phyloP scores from a whole-genome alignment of 2,329 filamentous ascomycete genomes.

The Aspergillus aculeatus region DNA sequence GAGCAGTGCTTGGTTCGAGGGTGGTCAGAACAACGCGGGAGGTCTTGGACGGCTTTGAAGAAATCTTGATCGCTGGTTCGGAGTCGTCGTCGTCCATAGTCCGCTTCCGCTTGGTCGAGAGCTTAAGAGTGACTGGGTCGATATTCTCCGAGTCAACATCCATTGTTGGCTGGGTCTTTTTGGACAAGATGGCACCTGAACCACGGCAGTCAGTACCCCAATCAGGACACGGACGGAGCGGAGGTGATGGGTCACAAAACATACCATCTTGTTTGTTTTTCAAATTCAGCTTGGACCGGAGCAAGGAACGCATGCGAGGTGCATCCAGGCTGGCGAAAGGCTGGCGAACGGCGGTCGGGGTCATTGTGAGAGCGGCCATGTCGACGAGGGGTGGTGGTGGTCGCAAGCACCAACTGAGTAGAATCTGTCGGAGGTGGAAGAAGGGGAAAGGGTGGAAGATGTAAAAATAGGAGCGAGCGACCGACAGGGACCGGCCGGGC shows the following conservation, averaged over 20 bases:
- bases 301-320: slow-evolving; percentile 31
- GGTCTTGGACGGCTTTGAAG: slow-evolving; percentile 53
- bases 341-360: slow-evolving; percentile 31
- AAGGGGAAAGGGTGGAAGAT: not conserved
- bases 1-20: slow-evolving; percentile 21
- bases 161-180: slow-evolving; percentile 19
- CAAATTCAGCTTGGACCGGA: slow-evolving; percentile 33
- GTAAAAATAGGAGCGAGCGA: slow-evolving; percentile 1
- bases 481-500: not conserved
- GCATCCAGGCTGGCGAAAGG: slow-evolving; percentile 38
- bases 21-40: slow-evolving; percentile 39
- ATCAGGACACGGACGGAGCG: not conserved
- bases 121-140: slow-evolving; percentile 53
- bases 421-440: not conserved
- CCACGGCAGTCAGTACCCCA: slow-evolving; percentile 8
- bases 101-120: slow-evolving; percentile 49
- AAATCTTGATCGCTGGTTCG: slow-evolving; percentile 26
- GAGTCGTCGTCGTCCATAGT: slow-evolving; percentile 30
- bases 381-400: not conserved
- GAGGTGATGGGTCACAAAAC: slow-evolving; percentile 1
- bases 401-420: not conserved
- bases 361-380: slow-evolving; percentile 39
- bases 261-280: slow-evolving; percentile 36
- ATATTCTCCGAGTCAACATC: slow-evolving; percentile 57
- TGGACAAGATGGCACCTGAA: slow-evolving; percentile 16